phyloP scores from a whole-genome alignment of 768 basidiomycete genomes.

The Mycena kentingensis region DNA sequence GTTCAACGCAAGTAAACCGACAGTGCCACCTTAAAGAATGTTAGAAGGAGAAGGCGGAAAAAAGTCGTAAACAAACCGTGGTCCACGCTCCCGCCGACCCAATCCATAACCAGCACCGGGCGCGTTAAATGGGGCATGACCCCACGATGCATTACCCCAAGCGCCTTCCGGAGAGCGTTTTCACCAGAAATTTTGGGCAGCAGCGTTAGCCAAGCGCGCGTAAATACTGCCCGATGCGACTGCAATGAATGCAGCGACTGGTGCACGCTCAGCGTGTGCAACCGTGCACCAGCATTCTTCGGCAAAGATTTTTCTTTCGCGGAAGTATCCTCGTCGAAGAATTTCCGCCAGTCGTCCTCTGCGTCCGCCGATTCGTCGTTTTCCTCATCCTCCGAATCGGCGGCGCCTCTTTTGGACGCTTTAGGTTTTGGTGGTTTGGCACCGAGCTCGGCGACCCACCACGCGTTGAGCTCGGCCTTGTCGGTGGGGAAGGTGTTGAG shows the following conservation, averaged over 20 bases:
- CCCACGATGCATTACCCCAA: slow-evolving; percentile 80
- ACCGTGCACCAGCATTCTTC: slow-evolving; percentile 46
- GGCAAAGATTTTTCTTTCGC: slow-evolving; percentile 35
- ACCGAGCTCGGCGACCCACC: slow-evolving; percentile 77
- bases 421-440: slow-evolving; percentile 55
- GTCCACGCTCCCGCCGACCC: slow-evolving; percentile 84
- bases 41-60: background rate
- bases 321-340: slow-evolving; percentile 69
- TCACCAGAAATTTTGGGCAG: slow-evolving; percentile 60
- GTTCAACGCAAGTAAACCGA: slow-evolving; percentile 89
- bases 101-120: slow-evolving; percentile 85
- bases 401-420: slow-evolving; percentile 37
- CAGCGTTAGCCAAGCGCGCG: slow-evolving; percentile 75
- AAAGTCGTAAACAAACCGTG: slow-evolving; percentile 50
- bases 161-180: slow-evolving; percentile 50
- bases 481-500: slow-evolving; percentile 77
- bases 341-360: slow-evolving; percentile 77
- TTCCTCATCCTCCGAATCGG: slow-evolving; percentile 38
- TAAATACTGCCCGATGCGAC: slow-evolving; percentile 81
- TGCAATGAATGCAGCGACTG: slow-evolving; percentile 75
- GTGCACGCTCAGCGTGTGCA: slow-evolving; percentile 70
- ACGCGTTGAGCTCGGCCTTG: slow-evolving; percentile 65
- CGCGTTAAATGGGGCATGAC: slow-evolving; percentile 83
- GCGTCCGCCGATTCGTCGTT: slow-evolving; percentile 36
- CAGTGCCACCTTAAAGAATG: slow-evolving; percentile 62